Conservation (phyloP, 1,139 yeast genomes). For the Diutina rugosa region DNA sequence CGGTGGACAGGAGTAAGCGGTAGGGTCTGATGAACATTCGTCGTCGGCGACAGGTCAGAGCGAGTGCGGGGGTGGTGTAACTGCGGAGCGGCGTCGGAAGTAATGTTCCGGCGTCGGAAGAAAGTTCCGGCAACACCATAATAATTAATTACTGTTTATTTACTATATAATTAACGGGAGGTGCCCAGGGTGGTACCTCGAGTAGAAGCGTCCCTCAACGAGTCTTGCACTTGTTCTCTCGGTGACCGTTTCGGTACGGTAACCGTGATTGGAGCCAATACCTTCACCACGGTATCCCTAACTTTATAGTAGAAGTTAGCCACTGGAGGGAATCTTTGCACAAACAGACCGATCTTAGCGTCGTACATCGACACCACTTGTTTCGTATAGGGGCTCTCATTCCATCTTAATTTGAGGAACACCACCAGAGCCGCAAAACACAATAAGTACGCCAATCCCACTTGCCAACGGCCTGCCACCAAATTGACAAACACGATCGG, state of each 20-base stretch:
- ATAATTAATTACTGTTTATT: no score
- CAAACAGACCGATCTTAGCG: conserved; percentile 13
- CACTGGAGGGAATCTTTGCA: neutral
- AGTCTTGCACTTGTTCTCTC: neutral
- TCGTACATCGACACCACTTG: conserved; percentile 28
- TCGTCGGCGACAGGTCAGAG: neutral
- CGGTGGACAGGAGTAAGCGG: neutral
- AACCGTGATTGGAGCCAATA: neutral
- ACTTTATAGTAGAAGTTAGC: neutral
- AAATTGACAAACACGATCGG: conserved; percentile 13
- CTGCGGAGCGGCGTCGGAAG: no score
- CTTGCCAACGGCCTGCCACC: conserved; percentile 9
- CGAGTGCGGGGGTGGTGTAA: neutral
- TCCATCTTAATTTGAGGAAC: conserved; percentile 34
- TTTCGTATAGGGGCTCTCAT: conserved; percentile 28
- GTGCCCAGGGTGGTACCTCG: neutral
- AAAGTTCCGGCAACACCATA: no score
- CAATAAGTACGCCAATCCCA: conserved; percentile 9
- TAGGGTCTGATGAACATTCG: neutral
- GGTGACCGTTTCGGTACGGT: neutral
- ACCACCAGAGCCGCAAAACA: conserved; percentile 19
- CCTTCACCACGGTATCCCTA: neutral
- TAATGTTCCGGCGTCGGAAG: neutral
- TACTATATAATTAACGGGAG: neutral
- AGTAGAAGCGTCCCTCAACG: neutral